Base-by-base conservation (phyloP, 2,329 filamentous ascomycete species). In the Penicillium sp. region DNA sequence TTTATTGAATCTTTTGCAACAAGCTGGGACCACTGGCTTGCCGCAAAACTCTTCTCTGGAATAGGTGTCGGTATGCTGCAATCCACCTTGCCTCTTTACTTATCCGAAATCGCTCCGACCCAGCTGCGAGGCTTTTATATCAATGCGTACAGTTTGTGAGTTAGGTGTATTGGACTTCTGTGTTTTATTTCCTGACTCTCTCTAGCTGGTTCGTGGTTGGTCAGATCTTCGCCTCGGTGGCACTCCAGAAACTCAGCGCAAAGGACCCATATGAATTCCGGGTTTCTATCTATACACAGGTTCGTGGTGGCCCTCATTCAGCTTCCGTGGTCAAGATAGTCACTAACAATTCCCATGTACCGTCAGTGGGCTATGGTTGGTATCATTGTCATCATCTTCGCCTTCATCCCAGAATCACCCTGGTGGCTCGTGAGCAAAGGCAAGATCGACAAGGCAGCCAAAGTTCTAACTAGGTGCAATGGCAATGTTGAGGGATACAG, bases 361-460 rank as follows among this genome's bases (percentile, higher is more conserved):
- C 1, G 17, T 44, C 61, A 81, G 67, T 81, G 78, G 78, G 73
- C 73, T 0, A 77, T 78, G 67, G 68, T 81, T 13, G 78, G 77
- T 0, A 31, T 73, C 7, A 79, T 78, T 68, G 51, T 69, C 0
- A 51, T 75, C 6, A 75, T 79, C 21, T 79, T 77, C 43, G 12
- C 74, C 6, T 53, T 74, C 15, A 61, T 79, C 4, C 62, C 62
- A 12, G 62, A 65, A 47, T 75, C 75, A 0, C 78, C 78, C 0
- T 76, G 74, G 57, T 79, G 75, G 73, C 73, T 75, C 15, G 68
- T 70, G 1, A 69, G 66, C 56, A 68, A 72, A 45, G 72, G 69
- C 19, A 71, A 70, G 47, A 50, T 68, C 15, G 69, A 73, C 9
- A 60, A 71, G 27, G 74, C 74, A 2, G 60, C 62, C 31, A 72